These are phyloP conservation scores for Rubroboletus pulcherrimus DNA, from an alignment of 768 basidiomycete genomes.

Conservation along the genomic window DNA sequence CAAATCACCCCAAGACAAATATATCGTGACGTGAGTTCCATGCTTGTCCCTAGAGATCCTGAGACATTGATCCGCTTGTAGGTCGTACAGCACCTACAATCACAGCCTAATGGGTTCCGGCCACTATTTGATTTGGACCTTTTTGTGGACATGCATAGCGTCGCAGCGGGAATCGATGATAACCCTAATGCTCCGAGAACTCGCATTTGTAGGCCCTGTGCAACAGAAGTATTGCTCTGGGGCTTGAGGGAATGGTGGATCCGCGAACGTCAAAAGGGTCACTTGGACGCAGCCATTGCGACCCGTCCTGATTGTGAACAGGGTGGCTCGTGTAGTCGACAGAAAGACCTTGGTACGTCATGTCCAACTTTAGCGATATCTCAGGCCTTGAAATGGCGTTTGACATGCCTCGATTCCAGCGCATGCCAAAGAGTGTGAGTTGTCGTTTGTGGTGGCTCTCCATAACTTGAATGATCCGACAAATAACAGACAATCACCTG, in stretches of 20 bases:
- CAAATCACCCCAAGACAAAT: conserved; percentile 64
- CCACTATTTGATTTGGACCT: conserved; percentile 67
- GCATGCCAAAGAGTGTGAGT: conserved; percentile 76
- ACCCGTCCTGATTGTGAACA: conserved; percentile 67
- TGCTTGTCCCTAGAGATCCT: neutral
- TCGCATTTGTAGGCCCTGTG: conserved; percentile 67
- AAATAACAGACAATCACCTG: conserved; percentile 39
- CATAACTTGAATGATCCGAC: conserved; percentile 1
- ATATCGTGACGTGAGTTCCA: conserved; percentile 63
- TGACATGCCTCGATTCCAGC: conserved; percentile 34
- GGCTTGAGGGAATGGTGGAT: conserved; percentile 83
- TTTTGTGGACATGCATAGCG: conserved; percentile 64
- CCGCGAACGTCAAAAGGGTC: conserved; percentile 67
- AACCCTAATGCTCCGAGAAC: conserved; percentile 56
- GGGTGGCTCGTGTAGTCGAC: conserved; percentile 54
- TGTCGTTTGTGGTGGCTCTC: neutral
- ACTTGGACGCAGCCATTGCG: conserved; percentile 51
- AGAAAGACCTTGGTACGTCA: conserved; percentile 62
- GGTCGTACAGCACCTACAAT: conserved; percentile 60
- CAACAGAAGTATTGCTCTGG: conserved; percentile 70
- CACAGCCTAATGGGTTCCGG: conserved; percentile 59
- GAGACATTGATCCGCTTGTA: conserved; percentile 27
- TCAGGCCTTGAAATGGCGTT: conserved; percentile 1
- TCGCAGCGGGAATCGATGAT: conserved; percentile 52
- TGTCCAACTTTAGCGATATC: neutral